Evolutionary conservation across 306 rosid species (phyloP).

Genomic region (Fragaria vesca): DNA sequence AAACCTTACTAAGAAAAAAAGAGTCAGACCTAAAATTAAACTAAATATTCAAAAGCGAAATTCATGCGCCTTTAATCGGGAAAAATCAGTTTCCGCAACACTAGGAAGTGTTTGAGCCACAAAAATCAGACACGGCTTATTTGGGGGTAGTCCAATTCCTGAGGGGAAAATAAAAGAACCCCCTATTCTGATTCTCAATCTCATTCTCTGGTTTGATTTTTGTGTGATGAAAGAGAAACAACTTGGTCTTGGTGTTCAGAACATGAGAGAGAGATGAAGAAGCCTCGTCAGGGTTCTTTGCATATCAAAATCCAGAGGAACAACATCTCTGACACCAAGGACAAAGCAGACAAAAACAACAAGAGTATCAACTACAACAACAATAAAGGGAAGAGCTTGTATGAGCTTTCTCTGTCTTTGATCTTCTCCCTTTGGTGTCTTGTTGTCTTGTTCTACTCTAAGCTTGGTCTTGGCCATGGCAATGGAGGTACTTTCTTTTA

Average conservation of each 20-base stretch:
- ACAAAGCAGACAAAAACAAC: constrained; percentile 10
- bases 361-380: constrained; percentile 27
- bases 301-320: constrained; percentile 32
- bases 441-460: constrained; percentile 51
- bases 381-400: constrained; percentile 38
- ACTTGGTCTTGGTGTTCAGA: constrained; percentile 12
- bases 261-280: constrained; percentile 49
- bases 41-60: background rate
- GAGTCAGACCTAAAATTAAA: background rate
- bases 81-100: constrained; percentile 23
- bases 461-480: constrained; percentile 56
- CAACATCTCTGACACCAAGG: constrained; percentile 5
- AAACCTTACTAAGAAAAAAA: background rate
- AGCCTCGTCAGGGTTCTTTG: constrained; percentile 31
- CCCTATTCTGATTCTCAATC: background rate
- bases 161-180: background rate
- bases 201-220: background rate
- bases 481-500: constrained; percentile 45
- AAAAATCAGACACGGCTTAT: constrained; percentile 1
- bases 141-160: background rate
- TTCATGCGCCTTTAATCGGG: constrained; percentile 15
- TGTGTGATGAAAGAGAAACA: background rate
- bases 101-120: constrained; percentile 18
- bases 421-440: constrained; percentile 65
- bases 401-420: constrained; percentile 64